Percentiles rank a stretch among this genome's conserved stretches.
These are phyloP conservation scores for Adiantum capillusveneris DNA, from an alignment of 75 land plant species.

Conservation along the genomic window DNA sequence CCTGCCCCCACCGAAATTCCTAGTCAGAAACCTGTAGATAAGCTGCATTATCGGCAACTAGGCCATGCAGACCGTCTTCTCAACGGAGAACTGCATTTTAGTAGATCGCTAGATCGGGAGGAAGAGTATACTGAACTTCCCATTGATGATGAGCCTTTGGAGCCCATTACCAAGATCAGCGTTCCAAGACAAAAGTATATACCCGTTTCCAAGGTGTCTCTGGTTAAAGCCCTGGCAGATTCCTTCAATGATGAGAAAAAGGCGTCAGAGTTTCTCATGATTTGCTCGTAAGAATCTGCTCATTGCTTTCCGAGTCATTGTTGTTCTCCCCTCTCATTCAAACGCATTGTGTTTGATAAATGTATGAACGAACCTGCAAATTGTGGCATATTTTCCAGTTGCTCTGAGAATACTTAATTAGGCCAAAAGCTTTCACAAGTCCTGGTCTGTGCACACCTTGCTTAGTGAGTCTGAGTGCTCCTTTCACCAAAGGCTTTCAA, in stretches of 20 bases:
- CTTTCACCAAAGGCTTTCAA: no score
- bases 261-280: conserved; percentile 31
- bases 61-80: neutral
- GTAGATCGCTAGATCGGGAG: neutral
- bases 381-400: no score
- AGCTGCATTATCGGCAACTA: no score
- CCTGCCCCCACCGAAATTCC: no score
- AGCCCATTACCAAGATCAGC: conserved; percentile 49
- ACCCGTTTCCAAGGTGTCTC: conserved; percentile 51
- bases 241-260: conserved; percentile 34
- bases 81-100: neutral
- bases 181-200: conserved; percentile 82
- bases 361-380: no score
- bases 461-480: no score
- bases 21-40: no score
- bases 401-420: no score
- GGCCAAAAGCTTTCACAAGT: no score
- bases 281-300: conserved; percentile 37
- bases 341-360: no score
- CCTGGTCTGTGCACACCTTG: no score
- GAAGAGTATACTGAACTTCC: neutral
- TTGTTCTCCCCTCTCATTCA: no score
- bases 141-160: conserved; percentile 33
- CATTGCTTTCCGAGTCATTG: neutral
- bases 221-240: conserved; percentile 44